Evolutionary conservation across 2,329 filamentous ascomycete genomes (phyloP), one percentile per base, ranked within the genome.

Genomic region (Fulvia fulva): DNA sequence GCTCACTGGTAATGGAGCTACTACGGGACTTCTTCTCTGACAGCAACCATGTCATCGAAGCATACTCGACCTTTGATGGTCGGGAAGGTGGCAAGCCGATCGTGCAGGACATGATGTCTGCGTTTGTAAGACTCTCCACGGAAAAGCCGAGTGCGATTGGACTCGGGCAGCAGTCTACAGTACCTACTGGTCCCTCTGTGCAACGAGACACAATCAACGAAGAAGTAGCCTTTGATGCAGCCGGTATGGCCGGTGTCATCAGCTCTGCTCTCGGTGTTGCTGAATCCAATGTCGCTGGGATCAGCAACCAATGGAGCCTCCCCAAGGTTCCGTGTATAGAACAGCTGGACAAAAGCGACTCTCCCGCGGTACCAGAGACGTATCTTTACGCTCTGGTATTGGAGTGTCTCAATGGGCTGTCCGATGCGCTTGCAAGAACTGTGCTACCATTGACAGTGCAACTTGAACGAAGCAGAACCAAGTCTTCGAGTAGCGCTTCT

Each of bases 71-170:
- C 16, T 97, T 91, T 66, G 93, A 99, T 70, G 82, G 83, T 14
- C 78, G 84, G 52, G 81, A 90, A 45, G 87, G 84, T 3, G 85
- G 88, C 66, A 93, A 87, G 66, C 81, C 87, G 52, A 84, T 97
- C 21, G 77, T 99, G 22, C 88, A 89, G 67, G 88, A 91, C 57
- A 80, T 97, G 60, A 88, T 94, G 61, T 89, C 90, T 9, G 87
- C 89, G 0, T 92, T 99, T 70, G 94, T 97, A n/a, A 86, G 91
- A 14, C 78, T 97, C 8, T 93, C 93, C 55, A 91, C 91, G 0
- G 94, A 99, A 70, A 96, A 91, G 68, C 94, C 94, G 1, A 79
- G 84, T 0, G 80, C 96, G 25, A 97, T 99, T 61, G 94, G 94
- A 0, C 83, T 97, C 2, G 88, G 92, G 4, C 87, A 90, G 62